phyloP scores from a whole-genome alignment of 768 basidiomycete genomes.

The Amanita fuliginea region DNA sequence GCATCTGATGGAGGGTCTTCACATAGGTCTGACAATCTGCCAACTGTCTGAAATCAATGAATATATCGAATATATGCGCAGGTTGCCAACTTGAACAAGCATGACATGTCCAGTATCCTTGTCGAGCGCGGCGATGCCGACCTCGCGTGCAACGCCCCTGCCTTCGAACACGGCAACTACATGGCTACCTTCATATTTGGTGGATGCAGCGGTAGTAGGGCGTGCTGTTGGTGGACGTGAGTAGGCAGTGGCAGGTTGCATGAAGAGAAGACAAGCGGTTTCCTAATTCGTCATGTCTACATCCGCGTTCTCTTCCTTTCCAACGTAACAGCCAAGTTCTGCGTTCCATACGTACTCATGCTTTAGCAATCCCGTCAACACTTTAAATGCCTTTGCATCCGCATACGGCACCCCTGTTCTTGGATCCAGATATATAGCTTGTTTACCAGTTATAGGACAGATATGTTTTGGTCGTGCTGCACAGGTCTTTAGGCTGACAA shows the following conservation, averaged over 20 bases:
- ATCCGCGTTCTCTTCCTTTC: constrained; percentile 14
- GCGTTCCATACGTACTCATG: constrained; percentile 67
- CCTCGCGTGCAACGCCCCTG: constrained; percentile 68
- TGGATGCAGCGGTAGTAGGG: constrained; percentile 55
- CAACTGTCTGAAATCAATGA: constrained; percentile 32
- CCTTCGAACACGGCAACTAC: constrained; percentile 68
- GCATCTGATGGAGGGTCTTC: constrained; percentile 81
- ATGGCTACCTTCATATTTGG: constrained; percentile 47
- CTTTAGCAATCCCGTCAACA: constrained; percentile 46
- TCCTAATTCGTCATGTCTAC: constrained; percentile 6
- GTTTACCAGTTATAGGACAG: constrained; percentile 73
- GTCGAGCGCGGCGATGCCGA: constrained; percentile 83
- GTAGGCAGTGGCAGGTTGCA: constrained; percentile 6
- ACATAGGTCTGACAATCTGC: constrained; percentile 84
- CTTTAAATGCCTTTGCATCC: constrained; percentile 50
- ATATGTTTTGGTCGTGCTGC: constrained; percentile 52
- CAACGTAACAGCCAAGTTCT: constrained; percentile 30
- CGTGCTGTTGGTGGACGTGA: constrained; percentile 42
- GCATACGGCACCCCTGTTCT: constrained; percentile 73
- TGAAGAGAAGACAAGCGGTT: neutral
- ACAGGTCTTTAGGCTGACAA: neutral
- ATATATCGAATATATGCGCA: constrained; percentile 1
- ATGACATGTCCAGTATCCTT: constrained; percentile 65
- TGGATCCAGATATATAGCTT: constrained; percentile 75
- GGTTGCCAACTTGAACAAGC: constrained; percentile 58